These are phyloP conservation scores for Fusarium dimerum DNA, from an alignment of 2,329 filamentous ascomycete species.

Conservation along the genomic window DNA sequence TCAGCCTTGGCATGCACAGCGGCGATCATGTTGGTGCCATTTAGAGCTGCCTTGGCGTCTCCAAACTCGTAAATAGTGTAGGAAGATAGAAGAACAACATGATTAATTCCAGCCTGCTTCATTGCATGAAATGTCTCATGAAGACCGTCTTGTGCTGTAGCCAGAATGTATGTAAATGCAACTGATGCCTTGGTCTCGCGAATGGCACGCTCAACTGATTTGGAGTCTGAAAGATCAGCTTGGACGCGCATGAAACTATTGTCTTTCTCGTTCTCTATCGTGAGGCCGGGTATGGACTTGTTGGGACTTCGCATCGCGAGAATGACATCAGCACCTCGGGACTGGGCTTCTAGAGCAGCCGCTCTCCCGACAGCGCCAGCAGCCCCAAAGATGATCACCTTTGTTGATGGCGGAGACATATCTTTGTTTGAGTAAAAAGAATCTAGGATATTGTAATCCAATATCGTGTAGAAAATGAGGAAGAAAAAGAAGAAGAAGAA, in stretches of 20 bases:
- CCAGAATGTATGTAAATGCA: slow-evolving; percentile 11
- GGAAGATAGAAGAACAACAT: slow-evolving; percentile 7
- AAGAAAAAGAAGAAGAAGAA: too few species aligned
- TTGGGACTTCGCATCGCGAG: slow-evolving; percentile 12
- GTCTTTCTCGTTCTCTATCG: background rate
- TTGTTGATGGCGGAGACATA: background rate
- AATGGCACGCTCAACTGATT: slow-evolving; percentile 5
- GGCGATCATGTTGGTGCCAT: background rate
- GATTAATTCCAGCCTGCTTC: slow-evolving; percentile 7
- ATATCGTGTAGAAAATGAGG: too few species aligned
- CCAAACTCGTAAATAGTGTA: slow-evolving; percentile 1
- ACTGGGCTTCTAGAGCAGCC: slow-evolving; percentile 11
- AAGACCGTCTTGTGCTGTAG: slow-evolving; percentile 4
- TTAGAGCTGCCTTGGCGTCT: background rate
- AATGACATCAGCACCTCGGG: background rate
- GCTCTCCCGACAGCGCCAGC: slow-evolving; percentile 12
- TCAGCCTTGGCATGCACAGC: slow-evolving; percentile 8
- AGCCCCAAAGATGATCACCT: slow-evolving; percentile 14
- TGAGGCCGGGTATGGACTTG: slow-evolving; percentile 5
- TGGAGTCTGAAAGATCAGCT: slow-evolving; percentile 10
- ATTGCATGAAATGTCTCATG: slow-evolving; percentile 3
- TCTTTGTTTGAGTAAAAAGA: too few species aligned
- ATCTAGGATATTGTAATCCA: too few species aligned
- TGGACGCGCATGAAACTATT: slow-evolving; percentile 6
- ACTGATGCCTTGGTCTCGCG: slow-evolving; percentile 5